Evolutionary conservation across 768 basidiomycete genomes (phyloP), one percentile per base, ranked within the genome.

Genomic region (Termitomyces sp.): DNA sequence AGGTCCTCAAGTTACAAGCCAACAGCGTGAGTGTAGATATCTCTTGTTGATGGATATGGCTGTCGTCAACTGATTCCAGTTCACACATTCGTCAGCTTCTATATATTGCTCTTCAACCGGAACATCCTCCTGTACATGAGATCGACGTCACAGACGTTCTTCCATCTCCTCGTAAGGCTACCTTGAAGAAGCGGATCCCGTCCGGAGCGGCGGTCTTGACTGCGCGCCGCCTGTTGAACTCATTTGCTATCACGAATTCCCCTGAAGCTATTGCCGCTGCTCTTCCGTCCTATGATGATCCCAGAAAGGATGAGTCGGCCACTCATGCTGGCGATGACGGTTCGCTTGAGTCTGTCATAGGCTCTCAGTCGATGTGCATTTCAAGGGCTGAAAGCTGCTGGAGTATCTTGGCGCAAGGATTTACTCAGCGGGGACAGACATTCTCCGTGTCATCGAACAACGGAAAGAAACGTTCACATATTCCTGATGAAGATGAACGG

Each of bases 21-120:
- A 8, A 79, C 80, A 12, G 64, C 72, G 89, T 88, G 68, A 67
- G 86, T 72, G 27, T 34, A 37, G 32, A 29, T 24, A 54, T 53
- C 16, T 51, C 7, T 14, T 46, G 34, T 41, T 7, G 7, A 47
- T 41, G 36, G 44, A 27, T 20, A 47, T 32, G 53, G 22, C 29
- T 46, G 20, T 56, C 32, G 49, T 42, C 48, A 27, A 55, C 58
- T 64, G 8, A 55, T 12, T 1, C 41, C 55, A 88, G 87, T 22
- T 72, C 80, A 27, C 88, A 88, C 63, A 69, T 91, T 47, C 78
- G 86, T 37, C 87, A 88, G 54, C 72, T 89, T 14, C 69, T 90
- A 26, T 91, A 84, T 67, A 83, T 90, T 36, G 77, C 86, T n/a
- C 76, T 91, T 22, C 86, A 86, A 61, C 79, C 86, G 6, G 74